A percentile compares a stretch with the other conserved stretches of the same genome.
Conservation (phyloP, 306 rosid species). For the Begonia fuchsioides region DNA sequence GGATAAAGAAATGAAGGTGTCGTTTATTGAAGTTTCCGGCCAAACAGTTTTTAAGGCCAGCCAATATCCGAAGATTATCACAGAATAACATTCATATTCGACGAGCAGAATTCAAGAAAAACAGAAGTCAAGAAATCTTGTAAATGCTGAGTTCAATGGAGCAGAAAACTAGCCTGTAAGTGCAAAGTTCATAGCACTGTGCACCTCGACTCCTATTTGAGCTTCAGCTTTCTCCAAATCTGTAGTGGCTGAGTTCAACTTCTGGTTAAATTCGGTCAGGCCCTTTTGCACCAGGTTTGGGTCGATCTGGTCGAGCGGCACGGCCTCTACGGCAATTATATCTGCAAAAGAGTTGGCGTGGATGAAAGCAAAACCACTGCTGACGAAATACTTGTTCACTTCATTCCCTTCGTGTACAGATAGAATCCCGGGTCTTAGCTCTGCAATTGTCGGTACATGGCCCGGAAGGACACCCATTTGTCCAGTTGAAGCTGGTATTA, state of each 20-base stretch:
- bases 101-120: neutral
- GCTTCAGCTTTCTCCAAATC: slow-evolving; percentile 97
- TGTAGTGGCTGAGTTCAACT: slow-evolving; percentile 66
- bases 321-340: slow-evolving; percentile 82
- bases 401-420: slow-evolving; percentile 80
- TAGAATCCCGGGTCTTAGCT: slow-evolving; percentile 83
- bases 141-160: neutral
- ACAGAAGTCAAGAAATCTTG: neutral
- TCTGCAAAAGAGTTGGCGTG: slow-evolving; percentile 86
- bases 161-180: slow-evolving; percentile 35
- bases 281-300: slow-evolving; percentile 75
- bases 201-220: slow-evolving; percentile 84
- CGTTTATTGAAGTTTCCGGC: neutral
- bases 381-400: slow-evolving; percentile 59
- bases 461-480: slow-evolving; percentile 99
- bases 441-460: slow-evolving; percentile 96
- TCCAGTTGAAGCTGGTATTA: slow-evolving; percentile 91
- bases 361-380: slow-evolving; percentile 89
- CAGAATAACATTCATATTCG: neutral
- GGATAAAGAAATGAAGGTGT: neutral
- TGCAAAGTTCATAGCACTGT: slow-evolving; percentile 61
- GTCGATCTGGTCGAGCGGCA: slow-evolving; percentile 66
- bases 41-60: neutral
- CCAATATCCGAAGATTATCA: neutral
- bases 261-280: slow-evolving; percentile 84